Conservation (phyloP, 2,329 filamentous ascomycete species). For the Fusarium goolgardi region DNA sequence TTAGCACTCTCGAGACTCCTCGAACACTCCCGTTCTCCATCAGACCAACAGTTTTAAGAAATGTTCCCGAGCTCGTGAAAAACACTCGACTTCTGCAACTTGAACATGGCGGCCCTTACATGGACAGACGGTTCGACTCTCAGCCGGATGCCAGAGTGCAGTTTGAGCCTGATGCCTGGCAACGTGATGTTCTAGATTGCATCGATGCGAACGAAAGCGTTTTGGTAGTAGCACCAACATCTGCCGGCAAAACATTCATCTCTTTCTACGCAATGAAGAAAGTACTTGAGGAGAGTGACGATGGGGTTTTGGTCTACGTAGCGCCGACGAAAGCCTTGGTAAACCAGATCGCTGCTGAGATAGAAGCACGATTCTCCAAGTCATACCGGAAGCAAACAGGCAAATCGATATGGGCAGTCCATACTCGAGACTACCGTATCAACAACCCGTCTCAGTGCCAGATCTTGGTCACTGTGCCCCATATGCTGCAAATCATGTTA, state of each 20-base stretch:
- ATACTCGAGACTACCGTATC: slow-evolving; percentile 79
- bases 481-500: slow-evolving; percentile 84
- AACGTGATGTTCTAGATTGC: slow-evolving; percentile 76
- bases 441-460: slow-evolving; percentile 80
- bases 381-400: slow-evolving; percentile 66
- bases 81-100: slow-evolving; percentile 68
- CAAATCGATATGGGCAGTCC: slow-evolving; percentile 81
- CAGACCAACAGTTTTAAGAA: neutral
- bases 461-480: slow-evolving; percentile 80
- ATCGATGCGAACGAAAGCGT: slow-evolving; percentile 77
- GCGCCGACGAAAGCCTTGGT: slow-evolving; percentile 85
- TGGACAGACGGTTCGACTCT: slow-evolving; percentile 80
- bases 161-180: slow-evolving; percentile 82
- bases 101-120: slow-evolving; percentile 75
- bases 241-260: slow-evolving; percentile 85
- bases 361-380: slow-evolving; percentile 80
- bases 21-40: slow-evolving; percentile 23
- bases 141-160: slow-evolving; percentile 72
- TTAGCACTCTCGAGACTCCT: slow-evolving; percentile 1
- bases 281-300: slow-evolving; percentile 73
- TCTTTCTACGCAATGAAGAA: slow-evolving; percentile 87
- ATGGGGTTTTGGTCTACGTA: slow-evolving; percentile 80
- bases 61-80: neutral
- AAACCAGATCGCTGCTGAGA: slow-evolving; percentile 84
- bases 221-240: slow-evolving; percentile 81